phyloP scores from a whole-genome alignment of 1,284 basidiomycete genomes.

The Ganoderma resinaceum region DNA sequence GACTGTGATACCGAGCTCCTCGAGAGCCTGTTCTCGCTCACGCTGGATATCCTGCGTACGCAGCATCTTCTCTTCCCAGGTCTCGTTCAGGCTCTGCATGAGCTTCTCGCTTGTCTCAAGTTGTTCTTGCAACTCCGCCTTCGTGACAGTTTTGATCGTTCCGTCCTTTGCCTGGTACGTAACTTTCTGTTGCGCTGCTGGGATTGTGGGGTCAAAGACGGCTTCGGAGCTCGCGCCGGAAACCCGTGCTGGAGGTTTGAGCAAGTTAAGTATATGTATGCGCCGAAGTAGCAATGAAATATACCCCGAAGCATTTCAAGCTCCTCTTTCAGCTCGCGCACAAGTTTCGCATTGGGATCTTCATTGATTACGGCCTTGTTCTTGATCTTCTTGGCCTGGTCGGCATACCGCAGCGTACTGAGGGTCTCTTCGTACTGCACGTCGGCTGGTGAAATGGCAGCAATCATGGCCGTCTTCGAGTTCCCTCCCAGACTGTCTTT shows the following conservation, averaged over 20 bases:
- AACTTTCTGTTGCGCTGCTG: slow-evolving; percentile 95
- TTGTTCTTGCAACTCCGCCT: slow-evolving; percentile 97
- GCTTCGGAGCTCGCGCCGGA: slow-evolving; percentile 72
- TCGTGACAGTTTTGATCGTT: slow-evolving; percentile 93
- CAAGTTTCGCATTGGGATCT: slow-evolving; percentile 98
- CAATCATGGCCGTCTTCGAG: slow-evolving; percentile 97
- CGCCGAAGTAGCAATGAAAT: slow-evolving; percentile 29
- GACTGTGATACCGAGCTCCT: slow-evolving; percentile 96
- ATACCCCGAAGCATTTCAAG: slow-evolving; percentile 86
- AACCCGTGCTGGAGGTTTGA: slow-evolving; percentile 67
- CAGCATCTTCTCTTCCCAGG: slow-evolving; percentile 96
- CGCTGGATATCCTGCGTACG: slow-evolving; percentile 95
- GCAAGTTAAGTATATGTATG: slow-evolving; percentile 10
- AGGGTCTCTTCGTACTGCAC: slow-evolving; percentile 92
- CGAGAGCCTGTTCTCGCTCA: slow-evolving; percentile 95
- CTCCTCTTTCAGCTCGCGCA: slow-evolving; percentile 98
- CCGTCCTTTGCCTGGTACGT: slow-evolving; percentile 95
- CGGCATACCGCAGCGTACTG: slow-evolving; percentile 94
- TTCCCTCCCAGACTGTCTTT: slow-evolving; percentile 98
- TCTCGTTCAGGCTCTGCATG: slow-evolving; percentile 96
- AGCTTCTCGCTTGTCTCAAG: slow-evolving; percentile 96
- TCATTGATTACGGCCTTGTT: slow-evolving; percentile 99
- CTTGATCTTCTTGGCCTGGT: slow-evolving; percentile 99
- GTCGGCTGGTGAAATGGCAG: slow-evolving; percentile 96
- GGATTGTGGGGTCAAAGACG: slow-evolving; percentile 87